Conservation (phyloP, 345 rosid genomes). For the Hypericum perforatum region DNA sequence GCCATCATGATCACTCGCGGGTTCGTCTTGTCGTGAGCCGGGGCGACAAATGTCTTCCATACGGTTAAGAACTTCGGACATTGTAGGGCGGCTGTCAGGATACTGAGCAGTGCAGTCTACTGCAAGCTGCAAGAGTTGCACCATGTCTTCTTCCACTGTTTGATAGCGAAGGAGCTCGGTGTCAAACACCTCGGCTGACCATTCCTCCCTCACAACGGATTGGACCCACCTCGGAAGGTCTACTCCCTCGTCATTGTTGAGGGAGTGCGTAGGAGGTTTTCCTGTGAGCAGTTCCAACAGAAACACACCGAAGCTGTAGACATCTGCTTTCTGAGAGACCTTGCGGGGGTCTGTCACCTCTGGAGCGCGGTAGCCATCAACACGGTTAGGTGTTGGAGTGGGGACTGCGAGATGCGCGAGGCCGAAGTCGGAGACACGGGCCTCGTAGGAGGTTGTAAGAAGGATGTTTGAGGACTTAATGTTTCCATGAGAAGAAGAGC, state of each 20-base stretch:
- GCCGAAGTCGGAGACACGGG: slow-evolving; percentile 38
- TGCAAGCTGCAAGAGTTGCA: slow-evolving; percentile 36
- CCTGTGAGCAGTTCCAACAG: slow-evolving; percentile 36
- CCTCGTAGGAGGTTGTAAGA: slow-evolving; percentile 29
- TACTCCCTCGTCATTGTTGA: slow-evolving; percentile 31
- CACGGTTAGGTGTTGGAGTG: slow-evolving; percentile 28
- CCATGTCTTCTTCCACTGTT: slow-evolving; percentile 39
- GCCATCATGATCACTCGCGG: too few species aligned
- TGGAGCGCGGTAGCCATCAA: slow-evolving; percentile 40
- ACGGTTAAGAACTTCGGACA: slow-evolving; percentile 16
- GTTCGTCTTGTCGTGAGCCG: background rate
- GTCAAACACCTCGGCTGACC: slow-evolving; percentile 39
- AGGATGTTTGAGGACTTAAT: slow-evolving; percentile 42
- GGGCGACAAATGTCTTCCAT: slow-evolving; percentile 23
- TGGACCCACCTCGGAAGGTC: slow-evolving; percentile 47
- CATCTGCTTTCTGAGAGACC: slow-evolving; percentile 40
- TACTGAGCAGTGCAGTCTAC: slow-evolving; percentile 31
- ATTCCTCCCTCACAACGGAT: slow-evolving; percentile 36
- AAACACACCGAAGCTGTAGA: slow-evolving; percentile 38
- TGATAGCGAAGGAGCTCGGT: slow-evolving; percentile 32
- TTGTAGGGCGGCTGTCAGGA: slow-evolving; percentile 40
- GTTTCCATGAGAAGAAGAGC: slow-evolving; percentile 35
- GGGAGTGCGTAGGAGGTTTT: slow-evolving; percentile 33
- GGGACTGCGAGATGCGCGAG: slow-evolving; percentile 26
- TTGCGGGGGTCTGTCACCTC: slow-evolving; percentile 34